Evolutionary conservation across 495 filamentous ascomycete species (phyloP), one percentile per base, ranked within the genome.

Genomic region (Penicillium parvum): DNA sequence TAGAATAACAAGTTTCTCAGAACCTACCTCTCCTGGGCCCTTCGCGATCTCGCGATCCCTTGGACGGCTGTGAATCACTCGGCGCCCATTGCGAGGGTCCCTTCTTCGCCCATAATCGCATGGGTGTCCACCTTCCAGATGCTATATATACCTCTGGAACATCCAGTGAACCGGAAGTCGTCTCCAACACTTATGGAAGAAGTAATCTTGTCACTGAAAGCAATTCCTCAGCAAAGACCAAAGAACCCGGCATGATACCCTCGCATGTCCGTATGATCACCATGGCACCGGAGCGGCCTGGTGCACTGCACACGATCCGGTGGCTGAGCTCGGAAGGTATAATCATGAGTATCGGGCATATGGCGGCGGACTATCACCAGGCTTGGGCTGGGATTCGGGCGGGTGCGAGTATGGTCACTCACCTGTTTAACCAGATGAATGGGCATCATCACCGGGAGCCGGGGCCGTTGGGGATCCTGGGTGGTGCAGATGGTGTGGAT

Each of bases 361-460:
- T 76, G 0, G 78, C 84, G 52, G 79, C 82, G 6, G 76, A 77
- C 2, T 86, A 81, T 63, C 74, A 81, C 45, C 58, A 79, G 36
- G 81, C 82, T 0, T 66, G 66, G 2, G 63, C 61, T 2, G 80
- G 78, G 4, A 69, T 87, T 4, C 48, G 52, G 4, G 58, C 69
- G 5, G 84, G 84, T 32, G 82, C 79, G 5, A 84, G 66, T 16
- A 84, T 83, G 79, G 76, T 88, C 19, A 89, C 84, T 3, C 84
- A 89, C 55, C 68, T 88, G 7, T 89, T 86, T 71, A 88, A 89
- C 55, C 84, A 83, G n/a, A 88, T 87, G 83, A 71, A 73, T 11
- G 78, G 78, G 4, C 69, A 85, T 3, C 83, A 85, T 55, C 83
- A 86, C 65, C 77, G 84, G 21, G 78, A 83, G 53, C 83, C 84